Percentiles rank a stretch among this genome's conserved stretches.
phyloP scores from a whole-genome alignment of 176 grass and related monocot genomes.

The Hordeum vulgare region DNA sequence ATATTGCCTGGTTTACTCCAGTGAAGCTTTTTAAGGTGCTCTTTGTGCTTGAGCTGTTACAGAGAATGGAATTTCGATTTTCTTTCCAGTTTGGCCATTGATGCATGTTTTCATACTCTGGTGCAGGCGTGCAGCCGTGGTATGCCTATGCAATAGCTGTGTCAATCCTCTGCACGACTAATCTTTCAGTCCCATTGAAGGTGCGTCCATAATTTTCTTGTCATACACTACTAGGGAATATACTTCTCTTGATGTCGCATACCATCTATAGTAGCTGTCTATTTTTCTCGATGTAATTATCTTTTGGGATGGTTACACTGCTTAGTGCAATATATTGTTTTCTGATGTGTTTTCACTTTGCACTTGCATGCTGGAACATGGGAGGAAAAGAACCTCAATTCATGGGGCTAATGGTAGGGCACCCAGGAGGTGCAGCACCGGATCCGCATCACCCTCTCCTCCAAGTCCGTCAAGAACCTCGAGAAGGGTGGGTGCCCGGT shows the following conservation, averaged over 20 bases:
- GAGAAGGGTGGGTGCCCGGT: too few species aligned
- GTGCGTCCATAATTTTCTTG: constrained; percentile 25
- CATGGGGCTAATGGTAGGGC: constrained; percentile 83
- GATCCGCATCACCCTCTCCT: too few species aligned
- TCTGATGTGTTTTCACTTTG: constrained; percentile 3
- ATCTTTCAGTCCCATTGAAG: constrained; percentile 86
- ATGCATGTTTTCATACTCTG: constrained; percentile 14
- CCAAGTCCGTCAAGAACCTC: too few species aligned
- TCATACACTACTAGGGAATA: too few species aligned
- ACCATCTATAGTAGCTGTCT: too few species aligned
- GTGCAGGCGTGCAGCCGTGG: constrained; percentile 95
- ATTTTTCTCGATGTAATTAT: too few species aligned
- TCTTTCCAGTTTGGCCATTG: not conserved
- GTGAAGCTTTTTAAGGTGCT: constrained; percentile 90
- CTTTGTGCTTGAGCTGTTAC: constrained; percentile 1
- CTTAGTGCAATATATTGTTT: not conserved
- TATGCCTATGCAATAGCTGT: constrained; percentile 94
- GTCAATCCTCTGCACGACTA: constrained; percentile 76
- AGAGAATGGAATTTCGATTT: not conserved
- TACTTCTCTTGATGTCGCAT: too few species aligned
- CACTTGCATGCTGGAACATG: constrained; percentile 94
- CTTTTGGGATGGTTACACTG: not conserved
- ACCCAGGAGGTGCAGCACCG: too few species aligned
- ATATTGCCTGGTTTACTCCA: constrained; percentile 95
- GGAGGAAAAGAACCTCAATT: constrained; percentile 94